Base-by-base conservation (phyloP, 2,329 filamentous ascomycete genomes). In the Exophiala calicioides region DNA sequence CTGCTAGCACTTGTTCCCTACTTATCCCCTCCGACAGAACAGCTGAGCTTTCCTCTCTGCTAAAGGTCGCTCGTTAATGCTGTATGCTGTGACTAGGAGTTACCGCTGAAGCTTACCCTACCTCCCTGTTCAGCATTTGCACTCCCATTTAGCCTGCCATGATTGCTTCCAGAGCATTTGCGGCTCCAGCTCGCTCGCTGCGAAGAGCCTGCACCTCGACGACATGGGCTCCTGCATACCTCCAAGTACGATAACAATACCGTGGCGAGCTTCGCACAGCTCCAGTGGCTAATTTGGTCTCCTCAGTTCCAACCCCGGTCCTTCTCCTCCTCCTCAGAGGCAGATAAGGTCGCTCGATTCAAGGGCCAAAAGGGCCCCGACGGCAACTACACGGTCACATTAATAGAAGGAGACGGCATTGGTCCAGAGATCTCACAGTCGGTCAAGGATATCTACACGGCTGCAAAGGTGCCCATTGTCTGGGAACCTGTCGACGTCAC, bases 331-430 rank as follows among this genome's bases (percentile, higher is more conserved):
- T 61, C 68, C 52, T 76, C 67, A 69, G 39, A 71, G 52, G 72
- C 79, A 52, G 81, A 87, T 31, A 81, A 81, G 62, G 90, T 97
- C 63, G 93, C 90, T 71, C 88, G 93, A 77, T 98, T 96, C 78
- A 85, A 88, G 65, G 93, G 91, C 61, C 79, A 82, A 68, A 96
- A 95, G 77, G 88, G 87, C 68, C 76, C 85, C 68, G 85, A 91
- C 78, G 93, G 93, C 67, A 93, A 93, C 73, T 98, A 86, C 81
- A 87, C 88, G 48, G 93, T 98, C 65, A 91, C 88, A 63, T 79
- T 98, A 74, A 98, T 98, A 60, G 94, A 98, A 80, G 93, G 94
- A 74, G 94, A 98, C 67, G 93, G 93, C 69, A 98, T 98, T 69
- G 93, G 93, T 53, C 93, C 93, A 57, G 91, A 98, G 77, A 98